Base-by-base conservation (phyloP, 1,284 basidiomycete species). In the Irpex rosettiformis region DNA sequence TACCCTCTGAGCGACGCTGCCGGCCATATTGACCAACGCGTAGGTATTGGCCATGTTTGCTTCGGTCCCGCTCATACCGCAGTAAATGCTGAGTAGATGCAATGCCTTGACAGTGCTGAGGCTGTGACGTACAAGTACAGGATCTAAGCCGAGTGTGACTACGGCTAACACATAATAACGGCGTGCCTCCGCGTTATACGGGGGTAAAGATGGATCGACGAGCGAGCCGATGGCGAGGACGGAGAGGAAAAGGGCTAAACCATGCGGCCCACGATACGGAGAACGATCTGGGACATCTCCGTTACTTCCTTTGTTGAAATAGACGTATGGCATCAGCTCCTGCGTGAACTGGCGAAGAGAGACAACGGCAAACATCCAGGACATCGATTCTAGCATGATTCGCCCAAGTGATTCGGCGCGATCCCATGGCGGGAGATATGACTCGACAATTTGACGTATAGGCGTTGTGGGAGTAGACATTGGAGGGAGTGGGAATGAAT, bases 341-440 rank as follows among this genome's bases (percentile, higher is more conserved):
- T 73, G 70, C 2, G 79, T 66, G 47, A 81, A 63, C 55, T 79
- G 72, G 56, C 74, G 74, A 11, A 77, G 74, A 42, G 78, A 75
- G 40, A 80, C 76, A 57, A 81, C 76, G 57, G 75, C 71, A 62
- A 80, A 81, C 77, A 82, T 78, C 82, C 82, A 84, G 6, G 81
- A 78, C 33, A 79, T 70, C 62, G 81, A 75, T 60, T 81, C 74
- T 45, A 81, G 67, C 64, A 82, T 81, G 1, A 73, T 79, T 54
- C 81, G 49, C 33, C 54, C 56, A n/a, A 64, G 61, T 21, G 24
- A 27, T 21, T 60, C 59, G 2, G 63, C 61, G 21, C 63, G 59
- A 28, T 54, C 52, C 42, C 55, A 54, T 10, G 57, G 52, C 7
- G 63, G 66, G 21, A 69, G 61, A 58, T 54, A 63, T 10, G 65